A percentile compares a stretch with the other conserved stretches of the same genome.
These are phyloP conservation scores for Suhomyces chickasaworum DNA, from an alignment of 1,139 yeast species.

Conservation along the genomic window DNA sequence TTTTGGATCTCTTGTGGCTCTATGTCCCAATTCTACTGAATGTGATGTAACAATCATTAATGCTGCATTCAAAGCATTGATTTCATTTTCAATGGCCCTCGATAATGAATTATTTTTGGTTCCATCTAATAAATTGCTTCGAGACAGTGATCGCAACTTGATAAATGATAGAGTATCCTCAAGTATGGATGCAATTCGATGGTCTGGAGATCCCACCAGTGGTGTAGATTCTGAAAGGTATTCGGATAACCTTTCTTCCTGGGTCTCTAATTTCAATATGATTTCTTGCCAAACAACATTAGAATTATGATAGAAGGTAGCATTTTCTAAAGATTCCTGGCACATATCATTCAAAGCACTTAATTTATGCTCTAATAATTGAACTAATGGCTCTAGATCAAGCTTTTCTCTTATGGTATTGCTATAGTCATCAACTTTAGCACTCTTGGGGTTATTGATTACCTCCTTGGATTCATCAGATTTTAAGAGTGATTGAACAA, in stretches of 20 bases:
- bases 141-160: slow-evolving; percentile 7
- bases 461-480: background rate
- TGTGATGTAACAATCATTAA: slow-evolving; percentile 19
- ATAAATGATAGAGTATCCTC: slow-evolving; percentile 13
- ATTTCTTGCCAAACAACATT: slow-evolving; percentile 43
- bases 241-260: slow-evolving; percentile 30
- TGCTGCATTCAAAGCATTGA: slow-evolving; percentile 26
- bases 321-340: slow-evolving; percentile 27
- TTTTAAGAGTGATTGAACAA: slow-evolving; percentile 8
- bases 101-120: slow-evolving; percentile 21
- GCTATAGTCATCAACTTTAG: slow-evolving; percentile 33
- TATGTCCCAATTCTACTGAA: background rate
- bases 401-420: slow-evolving; percentile 39
- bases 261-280: slow-evolving; percentile 28
- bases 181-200: slow-evolving; percentile 13
- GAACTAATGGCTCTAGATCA: slow-evolving; percentile 38
- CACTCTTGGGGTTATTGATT: background rate
- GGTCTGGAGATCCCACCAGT: slow-evolving; percentile 8
- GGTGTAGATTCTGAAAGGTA: slow-evolving; percentile 22
- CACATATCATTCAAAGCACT: slow-evolving; percentile 34
- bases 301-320: slow-evolving; percentile 34
- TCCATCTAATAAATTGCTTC: slow-evolving; percentile 5
- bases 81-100: slow-evolving; percentile 26
- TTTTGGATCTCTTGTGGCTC: no score
- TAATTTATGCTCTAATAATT: slow-evolving; percentile 31